Conservation (phyloP, 228 moss, liverwort and hornwort genomes). For the Sphagnum fallax region DNA sequence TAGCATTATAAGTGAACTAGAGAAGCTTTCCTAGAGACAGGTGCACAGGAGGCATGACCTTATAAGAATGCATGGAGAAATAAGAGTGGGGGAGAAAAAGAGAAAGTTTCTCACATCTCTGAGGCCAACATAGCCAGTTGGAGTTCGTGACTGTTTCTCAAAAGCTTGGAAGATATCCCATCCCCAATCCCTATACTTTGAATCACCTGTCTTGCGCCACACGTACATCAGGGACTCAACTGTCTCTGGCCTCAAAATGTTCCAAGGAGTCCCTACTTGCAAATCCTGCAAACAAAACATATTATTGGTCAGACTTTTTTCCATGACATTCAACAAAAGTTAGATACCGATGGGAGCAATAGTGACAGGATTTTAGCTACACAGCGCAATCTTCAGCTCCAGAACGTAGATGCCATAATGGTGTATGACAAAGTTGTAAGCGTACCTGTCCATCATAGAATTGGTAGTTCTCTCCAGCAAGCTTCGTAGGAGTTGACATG, state of each 20-base stretch:
- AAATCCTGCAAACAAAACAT: slow-evolving; percentile 26
- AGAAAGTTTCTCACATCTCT: slow-evolving; percentile 45
- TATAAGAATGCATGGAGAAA: no score
- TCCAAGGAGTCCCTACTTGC: slow-evolving; percentile 47
- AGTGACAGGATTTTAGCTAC: no score
- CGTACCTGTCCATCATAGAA: slow-evolving; percentile 55
- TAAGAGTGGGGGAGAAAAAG: no score
- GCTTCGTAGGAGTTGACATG: slow-evolving; percentile 63
- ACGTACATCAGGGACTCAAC: slow-evolving; percentile 95
- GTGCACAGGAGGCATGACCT: no score
- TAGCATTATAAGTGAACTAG: no score
- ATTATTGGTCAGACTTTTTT: slow-evolving; percentile 24
- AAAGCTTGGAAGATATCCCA: slow-evolving; percentile 99
- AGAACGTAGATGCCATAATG: no score
- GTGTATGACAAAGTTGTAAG: no score
- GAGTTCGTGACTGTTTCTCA: slow-evolving; percentile 62
- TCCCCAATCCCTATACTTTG: slow-evolving; percentile 94
- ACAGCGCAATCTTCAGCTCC: no score
- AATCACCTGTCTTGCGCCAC: slow-evolving; percentile 85
- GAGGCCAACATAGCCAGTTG: slow-evolving; percentile 76
- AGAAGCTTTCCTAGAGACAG: no score
- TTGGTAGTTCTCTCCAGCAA: slow-evolving; percentile 89
- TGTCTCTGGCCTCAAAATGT: slow-evolving; percentile 96
- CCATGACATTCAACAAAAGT: slow-evolving; percentile 41
- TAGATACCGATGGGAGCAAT: not conserved